Conservation (phyloP, 352 stramenopile species). For the Phytophthora melonis region DNA sequence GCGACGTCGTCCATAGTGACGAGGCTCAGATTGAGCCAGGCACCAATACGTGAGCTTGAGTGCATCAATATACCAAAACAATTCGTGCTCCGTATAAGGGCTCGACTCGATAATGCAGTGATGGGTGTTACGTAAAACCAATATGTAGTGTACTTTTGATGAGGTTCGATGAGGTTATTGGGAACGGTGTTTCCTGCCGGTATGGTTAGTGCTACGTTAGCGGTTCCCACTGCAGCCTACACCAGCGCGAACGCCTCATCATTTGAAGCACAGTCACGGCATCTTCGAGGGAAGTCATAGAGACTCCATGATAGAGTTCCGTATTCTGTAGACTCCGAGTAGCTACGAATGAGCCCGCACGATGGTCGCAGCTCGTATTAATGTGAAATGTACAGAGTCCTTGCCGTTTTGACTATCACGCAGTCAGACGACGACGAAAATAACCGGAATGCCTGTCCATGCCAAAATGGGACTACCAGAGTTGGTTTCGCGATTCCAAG, state of each 20-base stretch:
- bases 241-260: no score
- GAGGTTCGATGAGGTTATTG: not conserved
- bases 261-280: no score
- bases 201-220: no score
- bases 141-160: no score
- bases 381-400: not conserved
- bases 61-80: not conserved
- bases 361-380: not conserved
- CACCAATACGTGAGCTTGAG: not conserved
- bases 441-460: not conserved
- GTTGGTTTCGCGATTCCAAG: slow-evolving; percentile 20
- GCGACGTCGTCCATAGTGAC: not conserved
- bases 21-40: not conserved
- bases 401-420: not conserved
- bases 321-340: no score
- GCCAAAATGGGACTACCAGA: slow-evolving; percentile 4
- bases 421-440: not conserved
- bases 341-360: not conserved
- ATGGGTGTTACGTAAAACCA: not conserved
- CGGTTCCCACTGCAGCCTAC: no score
- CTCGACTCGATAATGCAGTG: not conserved
- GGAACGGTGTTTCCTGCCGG: not conserved
- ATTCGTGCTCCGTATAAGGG: not conserved
- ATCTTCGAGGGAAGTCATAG: no score
- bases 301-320: no score